These are phyloP conservation scores for Ceratocystis lukuohia DNA, from an alignment of 2,329 filamentous ascomycete species.

Conservation along the genomic window DNA sequence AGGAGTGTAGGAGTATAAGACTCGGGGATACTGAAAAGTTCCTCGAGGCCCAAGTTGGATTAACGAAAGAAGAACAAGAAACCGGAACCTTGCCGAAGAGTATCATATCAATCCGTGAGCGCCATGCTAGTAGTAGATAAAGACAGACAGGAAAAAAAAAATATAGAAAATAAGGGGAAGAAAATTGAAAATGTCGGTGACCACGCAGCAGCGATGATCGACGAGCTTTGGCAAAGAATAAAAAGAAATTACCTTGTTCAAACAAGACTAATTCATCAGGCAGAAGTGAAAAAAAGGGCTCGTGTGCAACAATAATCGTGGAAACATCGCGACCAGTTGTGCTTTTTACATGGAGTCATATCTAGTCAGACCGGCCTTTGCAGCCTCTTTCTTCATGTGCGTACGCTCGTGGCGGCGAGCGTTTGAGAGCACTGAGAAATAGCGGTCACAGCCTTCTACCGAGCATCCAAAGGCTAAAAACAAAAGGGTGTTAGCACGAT, in stretches of 20 bases:
- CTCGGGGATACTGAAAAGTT: constrained; percentile 1
- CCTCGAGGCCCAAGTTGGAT: constrained; percentile 8
- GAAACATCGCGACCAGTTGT: background rate
- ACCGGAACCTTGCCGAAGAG: constrained; percentile 14
- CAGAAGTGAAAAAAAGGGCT: constrained; percentile 13
- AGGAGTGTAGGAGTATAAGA: constrained; percentile 5
- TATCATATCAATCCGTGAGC: constrained; percentile 17
- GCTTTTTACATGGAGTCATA: background rate
- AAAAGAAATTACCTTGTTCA: too few species aligned
- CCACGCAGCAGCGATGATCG: too few species aligned
- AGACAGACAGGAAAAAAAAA: constrained; percentile 6
- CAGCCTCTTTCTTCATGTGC: constrained; percentile 47
- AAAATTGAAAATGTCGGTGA: background rate
- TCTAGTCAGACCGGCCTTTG: constrained; percentile 7
- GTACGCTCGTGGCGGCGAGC: constrained; percentile 89
- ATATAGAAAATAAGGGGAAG: constrained; percentile 6
- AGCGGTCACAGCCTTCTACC: constrained; percentile 83
- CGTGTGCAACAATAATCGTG: background rate
- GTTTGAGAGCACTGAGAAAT: constrained; percentile 96
- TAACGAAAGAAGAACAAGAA: constrained; percentile 9
- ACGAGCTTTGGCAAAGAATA: too few species aligned
- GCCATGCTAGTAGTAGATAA: constrained; percentile 9
- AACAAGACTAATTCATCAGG: constrained; percentile 1
- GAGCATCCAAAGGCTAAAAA: constrained; percentile 75
- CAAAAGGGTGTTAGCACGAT: constrained; percentile 8